phyloP scores from a whole-genome alignment of 176 grass and related monocot species.

The Pharus latifolius region DNA sequence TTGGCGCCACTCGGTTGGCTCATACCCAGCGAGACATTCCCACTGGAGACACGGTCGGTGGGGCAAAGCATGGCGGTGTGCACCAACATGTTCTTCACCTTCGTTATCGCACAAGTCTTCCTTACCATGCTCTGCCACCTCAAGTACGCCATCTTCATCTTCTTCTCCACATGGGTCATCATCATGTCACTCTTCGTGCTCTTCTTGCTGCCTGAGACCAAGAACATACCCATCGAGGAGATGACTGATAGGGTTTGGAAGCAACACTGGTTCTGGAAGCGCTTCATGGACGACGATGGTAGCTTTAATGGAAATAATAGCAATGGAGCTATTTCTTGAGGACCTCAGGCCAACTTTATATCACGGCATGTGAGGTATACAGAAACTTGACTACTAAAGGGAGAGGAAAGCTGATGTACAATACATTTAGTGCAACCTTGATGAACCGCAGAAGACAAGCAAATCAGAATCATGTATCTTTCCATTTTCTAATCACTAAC shows the following conservation, averaged over 20 bases:
- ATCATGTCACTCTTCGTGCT: conserved; percentile 83
- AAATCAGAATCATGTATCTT: no score
- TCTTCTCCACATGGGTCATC: conserved; percentile 82
- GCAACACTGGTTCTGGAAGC: conserved; percentile 98
- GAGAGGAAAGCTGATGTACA: no score
- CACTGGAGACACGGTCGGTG: conserved; percentile 73
- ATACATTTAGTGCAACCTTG: no score
- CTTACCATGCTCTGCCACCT: conserved; percentile 92
- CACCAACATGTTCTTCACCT: conserved; percentile 92
- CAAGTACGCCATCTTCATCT: conserved; percentile 85
- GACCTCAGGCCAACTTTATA: no score
- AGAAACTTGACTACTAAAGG: no score
- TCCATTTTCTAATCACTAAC: no score
- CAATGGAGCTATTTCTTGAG: conserved; percentile 5
- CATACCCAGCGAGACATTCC: conserved; percentile 95
- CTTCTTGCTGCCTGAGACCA: conserved; percentile 88
- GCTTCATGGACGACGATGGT: conserved; percentile 51
- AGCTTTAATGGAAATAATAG: conserved; percentile 32
- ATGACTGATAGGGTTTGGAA: conserved; percentile 86
- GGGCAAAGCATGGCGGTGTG: conserved; percentile 95
- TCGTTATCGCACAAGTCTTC: conserved; percentile 86
- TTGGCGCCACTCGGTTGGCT: conserved; percentile 91
- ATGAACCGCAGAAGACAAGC: no score
- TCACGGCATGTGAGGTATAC: no score
- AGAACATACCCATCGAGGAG: conserved; percentile 93